A percentile compares a stretch with the other conserved stretches of the same genome.
Conservation (phyloP, 768 basidiomycete species). For the Xerocomellus amylosporus region DNA sequence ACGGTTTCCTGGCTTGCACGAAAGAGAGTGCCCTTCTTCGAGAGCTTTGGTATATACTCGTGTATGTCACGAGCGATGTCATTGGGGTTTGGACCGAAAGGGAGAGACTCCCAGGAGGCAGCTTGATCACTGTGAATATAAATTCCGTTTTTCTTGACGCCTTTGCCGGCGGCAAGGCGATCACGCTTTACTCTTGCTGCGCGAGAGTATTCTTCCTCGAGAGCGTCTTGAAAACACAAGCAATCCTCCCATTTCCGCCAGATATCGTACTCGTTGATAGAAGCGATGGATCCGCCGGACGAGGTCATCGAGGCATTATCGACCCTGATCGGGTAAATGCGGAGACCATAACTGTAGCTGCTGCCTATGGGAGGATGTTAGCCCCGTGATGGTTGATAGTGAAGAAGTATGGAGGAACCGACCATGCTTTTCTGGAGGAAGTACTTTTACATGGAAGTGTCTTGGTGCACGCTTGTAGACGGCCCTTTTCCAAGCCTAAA, state of each 20-base stretch:
- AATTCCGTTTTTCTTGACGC: conserved; percentile 67
- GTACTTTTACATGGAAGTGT: conserved; percentile 56
- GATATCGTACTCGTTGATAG: conserved; percentile 58
- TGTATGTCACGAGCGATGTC: conserved; percentile 72
- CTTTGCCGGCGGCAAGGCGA: conserved; percentile 69
- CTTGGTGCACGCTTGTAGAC: conserved; percentile 58
- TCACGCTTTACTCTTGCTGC: conserved; percentile 65
- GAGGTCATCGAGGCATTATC: conserved; percentile 32
- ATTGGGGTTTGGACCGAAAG: conserved; percentile 77
- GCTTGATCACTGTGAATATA: conserved; percentile 70
- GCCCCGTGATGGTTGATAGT: background rate
- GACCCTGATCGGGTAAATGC: conserved; percentile 45
- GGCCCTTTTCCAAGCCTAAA: conserved; percentile 60
- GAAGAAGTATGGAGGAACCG: conserved; percentile 15
- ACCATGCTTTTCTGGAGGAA: conserved; percentile 60
- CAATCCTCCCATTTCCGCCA: conserved; percentile 86
- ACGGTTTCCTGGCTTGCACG: conserved; percentile 64
- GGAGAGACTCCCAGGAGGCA: conserved; percentile 82
- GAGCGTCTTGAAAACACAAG: conserved; percentile 65
- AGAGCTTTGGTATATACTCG: conserved; percentile 59
- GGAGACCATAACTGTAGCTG: conserved; percentile 60
- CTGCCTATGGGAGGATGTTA: conserved; percentile 38
- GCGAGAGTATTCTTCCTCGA: conserved; percentile 63
- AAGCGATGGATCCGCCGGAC: conserved; percentile 38
- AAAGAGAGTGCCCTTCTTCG: conserved; percentile 72